phyloP scores from a whole-genome alignment of 169 alveolate genomes.

The Cryptosporidium sp. region DNA sequence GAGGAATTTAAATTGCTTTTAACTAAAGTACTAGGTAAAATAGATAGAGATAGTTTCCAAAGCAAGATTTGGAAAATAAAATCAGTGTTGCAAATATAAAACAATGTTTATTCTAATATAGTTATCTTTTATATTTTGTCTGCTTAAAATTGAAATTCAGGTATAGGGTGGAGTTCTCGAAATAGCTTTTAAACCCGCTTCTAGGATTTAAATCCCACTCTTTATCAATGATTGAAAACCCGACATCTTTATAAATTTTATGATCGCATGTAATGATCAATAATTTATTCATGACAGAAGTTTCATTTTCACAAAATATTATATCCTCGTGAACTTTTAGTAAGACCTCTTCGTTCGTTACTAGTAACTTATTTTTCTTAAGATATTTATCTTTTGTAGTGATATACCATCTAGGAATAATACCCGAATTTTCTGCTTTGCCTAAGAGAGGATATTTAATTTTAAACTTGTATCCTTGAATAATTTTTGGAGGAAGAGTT shows the following conservation, averaged over 20 bases:
- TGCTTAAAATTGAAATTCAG: slow-evolving; percentile 65
- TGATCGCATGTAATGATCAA: slow-evolving; percentile 55
- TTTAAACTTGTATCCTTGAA: slow-evolving; percentile 52
- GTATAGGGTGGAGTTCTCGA: slow-evolving; percentile 54
- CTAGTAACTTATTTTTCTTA: slow-evolving; percentile 18
- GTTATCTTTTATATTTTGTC: slow-evolving; percentile 44
- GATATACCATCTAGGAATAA: slow-evolving; percentile 64
- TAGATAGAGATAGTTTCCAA: slow-evolving; percentile 2
- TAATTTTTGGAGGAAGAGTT: slow-evolving; percentile 61
- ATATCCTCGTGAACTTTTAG: slow-evolving; percentile 8
- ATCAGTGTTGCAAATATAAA: not conserved
- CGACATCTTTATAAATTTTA: slow-evolving; percentile 48
- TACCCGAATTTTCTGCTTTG: slow-evolving; percentile 20
- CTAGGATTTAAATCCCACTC: slow-evolving; percentile 71
- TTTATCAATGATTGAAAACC: slow-evolving; percentile 63
- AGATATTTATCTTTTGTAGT: slow-evolving; percentile 49
- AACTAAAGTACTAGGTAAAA: not conserved
- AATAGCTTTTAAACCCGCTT: slow-evolving; percentile 46
- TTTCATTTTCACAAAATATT: slow-evolving; percentile 9
- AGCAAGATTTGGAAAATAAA: slow-evolving; percentile 7
- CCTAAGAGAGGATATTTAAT: slow-evolving; percentile 38
- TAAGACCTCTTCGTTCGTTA: slow-evolving; percentile 10
- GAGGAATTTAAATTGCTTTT: not conserved
- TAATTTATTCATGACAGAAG: not conserved
- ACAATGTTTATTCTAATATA: not conserved